Base-by-base conservation (phyloP, 2,329 filamentous ascomycete species). In the Neoscytalidium dimidiatum region DNA sequence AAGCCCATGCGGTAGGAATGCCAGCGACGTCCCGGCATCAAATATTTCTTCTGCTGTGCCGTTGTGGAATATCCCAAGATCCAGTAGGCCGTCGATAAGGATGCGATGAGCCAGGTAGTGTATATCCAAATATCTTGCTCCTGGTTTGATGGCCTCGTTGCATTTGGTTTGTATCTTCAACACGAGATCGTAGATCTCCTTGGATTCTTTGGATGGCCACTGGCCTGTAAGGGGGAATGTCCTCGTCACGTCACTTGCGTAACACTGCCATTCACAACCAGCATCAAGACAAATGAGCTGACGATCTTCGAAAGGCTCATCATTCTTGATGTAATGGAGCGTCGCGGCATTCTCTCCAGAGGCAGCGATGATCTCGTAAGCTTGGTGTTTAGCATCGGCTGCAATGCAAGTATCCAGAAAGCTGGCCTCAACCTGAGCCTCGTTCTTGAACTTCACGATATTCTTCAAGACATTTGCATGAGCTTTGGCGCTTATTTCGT, bases 1-100 rank as follows among this genome's bases (percentile, higher is more conserved):
- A 0, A 97, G 81, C 0, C 94, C 94, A 75, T 97, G 94, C 1
- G 94, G 94, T 73, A 97, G 92, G 81, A 97, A 97, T 1, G 93
- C 94, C 26, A 90, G 88, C 72, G 91, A 94, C n/a, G 92, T 92
- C 64, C 93, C 85, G 48, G 86, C 87, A 69, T 88, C 85, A 67
- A 96, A 86, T 26, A 97, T 91, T 70, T 92, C 92, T 19, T 89
- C 85, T 38, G 78, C 82, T 0, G 81, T 81, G 7, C 86, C 88
- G 64, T 89, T 88, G 49, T 83, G 82, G 7, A 97, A 78, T 46
- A 97, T 86, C 3, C 92, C 92, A 4, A 96, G 80, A 51, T 83
- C 79, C 53, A 92, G 78, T 35, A 97, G 79, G 1, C 91, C 92
- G 23, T 85, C 80, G 29, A 92, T 86, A 3, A 90, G 92, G 23